phyloP scores from a whole-genome alignment of 192 early-diverging fungal genomes.

The Linnemannia hyalina region DNA sequence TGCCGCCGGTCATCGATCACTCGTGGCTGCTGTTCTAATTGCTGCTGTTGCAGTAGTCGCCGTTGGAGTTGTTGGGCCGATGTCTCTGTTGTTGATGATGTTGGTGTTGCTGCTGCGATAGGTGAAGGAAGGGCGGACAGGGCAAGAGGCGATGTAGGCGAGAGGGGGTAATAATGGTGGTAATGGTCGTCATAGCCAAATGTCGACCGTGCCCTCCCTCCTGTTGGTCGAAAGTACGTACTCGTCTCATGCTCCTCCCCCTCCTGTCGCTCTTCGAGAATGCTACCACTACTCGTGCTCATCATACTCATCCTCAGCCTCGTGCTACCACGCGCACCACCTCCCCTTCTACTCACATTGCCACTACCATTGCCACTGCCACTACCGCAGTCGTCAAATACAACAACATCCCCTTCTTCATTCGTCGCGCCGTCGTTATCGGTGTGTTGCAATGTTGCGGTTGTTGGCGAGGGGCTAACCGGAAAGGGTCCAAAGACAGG shows the following conservation, averaged over 20 bases:
- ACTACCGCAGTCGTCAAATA: background rate
- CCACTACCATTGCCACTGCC: background rate
- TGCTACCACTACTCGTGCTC: background rate
- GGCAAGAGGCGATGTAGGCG: background rate
- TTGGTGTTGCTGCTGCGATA: background rate
- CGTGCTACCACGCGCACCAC: background rate
- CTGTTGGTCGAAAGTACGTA: background rate
- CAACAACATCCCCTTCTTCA: background rate
- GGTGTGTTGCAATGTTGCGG: background rate
- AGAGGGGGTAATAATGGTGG: background rate
- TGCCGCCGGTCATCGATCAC: background rate
- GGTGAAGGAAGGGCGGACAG: conserved; percentile 13
- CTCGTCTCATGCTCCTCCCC: background rate
- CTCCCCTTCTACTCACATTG: background rate
- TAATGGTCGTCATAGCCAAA: conserved; percentile 31
- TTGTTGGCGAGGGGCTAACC: background rate
- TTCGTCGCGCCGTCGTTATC: background rate
- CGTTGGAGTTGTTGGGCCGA: background rate
- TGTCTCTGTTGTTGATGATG: background rate
- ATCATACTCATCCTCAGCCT: background rate
- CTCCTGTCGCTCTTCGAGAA: background rate
- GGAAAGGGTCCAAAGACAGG: background rate
- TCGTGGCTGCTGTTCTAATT: background rate
- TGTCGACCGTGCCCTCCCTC: conserved; percentile 30
- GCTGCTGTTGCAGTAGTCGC: background rate